These are phyloP conservation scores for Leishmania turanica DNA, from an alignment of 208 protist genomes.

Conservation along the genomic window DNA sequence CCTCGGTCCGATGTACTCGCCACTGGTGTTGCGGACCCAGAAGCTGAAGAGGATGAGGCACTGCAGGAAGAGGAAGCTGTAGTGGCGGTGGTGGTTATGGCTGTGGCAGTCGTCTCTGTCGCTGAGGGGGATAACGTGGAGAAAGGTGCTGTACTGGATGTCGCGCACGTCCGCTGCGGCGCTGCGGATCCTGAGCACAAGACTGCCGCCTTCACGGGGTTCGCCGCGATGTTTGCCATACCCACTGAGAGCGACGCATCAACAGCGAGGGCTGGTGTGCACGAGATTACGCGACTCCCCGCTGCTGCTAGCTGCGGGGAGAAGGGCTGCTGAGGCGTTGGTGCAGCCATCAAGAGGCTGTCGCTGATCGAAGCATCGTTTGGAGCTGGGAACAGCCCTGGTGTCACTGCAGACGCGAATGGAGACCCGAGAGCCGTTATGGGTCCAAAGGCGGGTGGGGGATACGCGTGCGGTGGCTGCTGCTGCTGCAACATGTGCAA, in stretches of 20 bases:
- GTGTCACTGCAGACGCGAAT: background rate
- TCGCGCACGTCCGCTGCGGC: background rate
- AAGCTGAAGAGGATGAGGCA: background rate
- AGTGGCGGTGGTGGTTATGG: background rate
- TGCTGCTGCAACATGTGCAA: constrained; percentile 3
- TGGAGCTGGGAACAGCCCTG: background rate
- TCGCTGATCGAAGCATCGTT: background rate
- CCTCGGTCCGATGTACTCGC: background rate
- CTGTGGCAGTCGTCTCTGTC: background rate
- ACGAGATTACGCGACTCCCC: background rate
- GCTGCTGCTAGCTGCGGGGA: background rate
- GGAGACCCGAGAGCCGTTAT: background rate
- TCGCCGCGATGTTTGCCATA: background rate
- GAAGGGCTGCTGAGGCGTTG: background rate
- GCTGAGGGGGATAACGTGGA: background rate
- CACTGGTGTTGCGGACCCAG: background rate
- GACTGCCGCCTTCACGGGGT: background rate
- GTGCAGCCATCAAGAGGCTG: background rate
- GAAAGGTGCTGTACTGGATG: background rate
- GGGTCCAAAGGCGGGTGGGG: background rate
- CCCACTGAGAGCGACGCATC: background rate
- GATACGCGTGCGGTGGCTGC: background rate
- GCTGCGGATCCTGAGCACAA: background rate
- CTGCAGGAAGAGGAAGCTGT: background rate
- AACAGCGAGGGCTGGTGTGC: background rate